Conservation (phyloP, 2,329 filamentous ascomycete genomes). For the Rutstroemia sp. region DNA sequence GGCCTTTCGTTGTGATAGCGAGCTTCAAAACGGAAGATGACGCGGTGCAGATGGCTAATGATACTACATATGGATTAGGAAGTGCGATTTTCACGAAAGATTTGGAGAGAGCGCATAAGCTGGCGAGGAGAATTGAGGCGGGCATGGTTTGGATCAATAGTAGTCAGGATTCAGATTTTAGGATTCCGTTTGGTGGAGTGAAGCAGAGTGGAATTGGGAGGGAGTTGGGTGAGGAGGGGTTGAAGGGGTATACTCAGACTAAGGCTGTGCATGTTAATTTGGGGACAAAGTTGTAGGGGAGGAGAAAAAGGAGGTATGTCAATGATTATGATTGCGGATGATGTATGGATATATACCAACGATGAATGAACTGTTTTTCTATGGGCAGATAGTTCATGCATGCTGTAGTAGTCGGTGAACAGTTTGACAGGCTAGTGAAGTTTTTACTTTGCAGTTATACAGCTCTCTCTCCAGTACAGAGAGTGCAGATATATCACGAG, state of each 20-base stretch:
- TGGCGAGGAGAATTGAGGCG: constrained; percentile 46
- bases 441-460: no score
- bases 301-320: not conserved
- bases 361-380: not conserved
- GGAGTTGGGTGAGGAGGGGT: constrained; percentile 38
- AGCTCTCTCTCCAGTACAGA: no score
- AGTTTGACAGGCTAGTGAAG: no score
- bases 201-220: constrained; percentile 53
- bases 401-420: no score
- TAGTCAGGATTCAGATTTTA: constrained; percentile 33
- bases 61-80: constrained; percentile 48
- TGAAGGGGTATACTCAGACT: constrained; percentile 36
- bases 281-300: constrained; percentile 21
- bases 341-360: not conserved
- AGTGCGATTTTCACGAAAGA: constrained; percentile 49
- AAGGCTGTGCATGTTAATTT: constrained; percentile 35
- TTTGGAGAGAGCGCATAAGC: constrained; percentile 36
- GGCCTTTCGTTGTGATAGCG: constrained; percentile 46
- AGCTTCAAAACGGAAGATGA: constrained; percentile 50
- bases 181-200: constrained; percentile 49
- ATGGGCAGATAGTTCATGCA: not conserved
- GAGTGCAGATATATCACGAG: no score
- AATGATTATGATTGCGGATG: not conserved
- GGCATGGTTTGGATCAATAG: constrained; percentile 43
- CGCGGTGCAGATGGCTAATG: constrained; percentile 45